Base-by-base conservation (phyloP, 2,329 filamentous ascomycete species). In the Alternaria viburni region DNA sequence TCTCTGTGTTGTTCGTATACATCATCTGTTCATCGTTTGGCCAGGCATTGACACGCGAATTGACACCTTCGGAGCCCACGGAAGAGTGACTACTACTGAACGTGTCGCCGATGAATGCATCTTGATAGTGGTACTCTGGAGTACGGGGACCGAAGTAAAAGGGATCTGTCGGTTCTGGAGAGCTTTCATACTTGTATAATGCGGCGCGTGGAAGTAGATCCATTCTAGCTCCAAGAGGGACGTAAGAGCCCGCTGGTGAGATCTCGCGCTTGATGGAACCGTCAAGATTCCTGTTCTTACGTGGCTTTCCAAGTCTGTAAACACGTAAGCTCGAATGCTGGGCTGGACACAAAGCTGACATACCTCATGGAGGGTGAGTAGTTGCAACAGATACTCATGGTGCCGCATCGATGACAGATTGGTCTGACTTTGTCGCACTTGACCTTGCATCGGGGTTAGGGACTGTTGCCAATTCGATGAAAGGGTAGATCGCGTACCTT, bases 361-460 rank as follows among this genome's bases (percentile, higher is more conserved):
- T 78, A 79, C 77, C 77, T 79, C 77, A 79, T 79, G 12, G 77
- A 79, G 8, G 76, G 77, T 36, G 77, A 79, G 69, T 79, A 79
- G 61, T 79, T 79, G 67, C 77, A 79, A 67, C 77, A 78, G n/a
- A 79, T 75, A 44, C 70, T 73, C 74, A 79, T 79, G 54, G 76
- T 79, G 6, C 75, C 70, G 45, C 77, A 79, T 15, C 77, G 72
- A 56, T 79, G 76, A 61, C 77, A 79, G 43, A 73, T 77, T 36
- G 77, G 77, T 32, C 77, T 68, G 12, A 79, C 73, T 64, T 79
- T 79, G 56, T 79, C 76, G 51, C 77, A 79, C 65, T 78, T 79
- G 67, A 79, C 77, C 71, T 74, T 32, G 9, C 8, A 12, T 21
- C 30, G 8, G 26, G 11, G 26, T 74, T 51, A 74, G 60, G 17